phyloP scores from a whole-genome alignment of 192 early-diverging fungal genomes.

The Hyaloraphidium curvatum region DNA sequence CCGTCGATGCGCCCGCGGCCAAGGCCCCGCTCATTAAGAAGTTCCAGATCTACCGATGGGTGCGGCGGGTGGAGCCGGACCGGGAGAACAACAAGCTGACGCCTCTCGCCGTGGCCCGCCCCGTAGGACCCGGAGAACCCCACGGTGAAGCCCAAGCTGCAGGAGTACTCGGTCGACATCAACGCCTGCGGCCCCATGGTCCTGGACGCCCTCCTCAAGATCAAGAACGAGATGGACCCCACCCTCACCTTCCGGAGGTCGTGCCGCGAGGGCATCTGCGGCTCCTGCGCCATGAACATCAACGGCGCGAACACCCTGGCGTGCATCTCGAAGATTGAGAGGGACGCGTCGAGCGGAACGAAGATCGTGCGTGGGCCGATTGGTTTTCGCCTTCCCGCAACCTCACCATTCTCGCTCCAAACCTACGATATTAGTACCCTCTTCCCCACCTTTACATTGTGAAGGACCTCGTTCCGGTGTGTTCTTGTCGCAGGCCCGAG shows the following conservation, averaged over 20 bases:
- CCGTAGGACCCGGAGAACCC: conserved; percentile 70
- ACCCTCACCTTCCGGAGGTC: conserved; percentile 89
- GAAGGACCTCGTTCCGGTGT: conserved; percentile 80
- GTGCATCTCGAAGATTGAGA: conserved; percentile 73
- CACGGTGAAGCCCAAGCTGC: conserved; percentile 65
- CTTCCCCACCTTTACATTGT: conserved; percentile 93
- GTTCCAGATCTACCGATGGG: conserved; percentile 95
- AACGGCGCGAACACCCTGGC: conserved; percentile 87
- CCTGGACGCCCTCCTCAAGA: conserved; percentile 86
- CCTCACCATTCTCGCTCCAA: no score
- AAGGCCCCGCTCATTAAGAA: conserved; percentile 59
- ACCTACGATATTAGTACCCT: no score
- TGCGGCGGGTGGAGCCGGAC: conserved; percentile 13
- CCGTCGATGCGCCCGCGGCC: not conserved
- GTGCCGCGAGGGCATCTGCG: conserved; percentile 91
- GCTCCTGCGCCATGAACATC: conserved; percentile 98
- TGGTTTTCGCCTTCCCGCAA: no score
- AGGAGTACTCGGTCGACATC: conserved; percentile 77
- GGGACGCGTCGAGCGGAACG: conserved; percentile 31
- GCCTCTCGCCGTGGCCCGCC: not conserved
- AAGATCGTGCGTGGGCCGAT: no score
- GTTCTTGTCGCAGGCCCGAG: no score
- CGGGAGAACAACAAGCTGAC: not conserved
- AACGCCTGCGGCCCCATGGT: conserved; percentile 91
- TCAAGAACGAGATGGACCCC: conserved; percentile 89